phyloP scores from a whole-genome alignment of 345 rosid genomes.

The Psidium guajava region DNA sequence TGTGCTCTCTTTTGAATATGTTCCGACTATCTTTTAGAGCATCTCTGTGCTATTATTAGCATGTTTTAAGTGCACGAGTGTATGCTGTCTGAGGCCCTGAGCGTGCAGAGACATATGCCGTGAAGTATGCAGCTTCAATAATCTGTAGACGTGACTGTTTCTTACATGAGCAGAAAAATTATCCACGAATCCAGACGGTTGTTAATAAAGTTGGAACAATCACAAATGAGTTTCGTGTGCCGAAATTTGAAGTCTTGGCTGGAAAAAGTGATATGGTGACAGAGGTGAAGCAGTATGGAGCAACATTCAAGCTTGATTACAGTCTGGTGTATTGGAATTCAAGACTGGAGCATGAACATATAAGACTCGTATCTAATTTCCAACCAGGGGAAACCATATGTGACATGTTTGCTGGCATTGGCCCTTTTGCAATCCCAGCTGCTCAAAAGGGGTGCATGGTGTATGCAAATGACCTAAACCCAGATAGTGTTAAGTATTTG shows the following conservation, averaged over 20 bases:
- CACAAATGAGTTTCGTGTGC: conserved; percentile 86
- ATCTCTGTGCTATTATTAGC: background rate
- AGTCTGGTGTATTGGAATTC: conserved; percentile 92
- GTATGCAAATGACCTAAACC: conserved; percentile 85
- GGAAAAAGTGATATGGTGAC: conserved; percentile 78
- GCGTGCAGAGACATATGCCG: background rate
- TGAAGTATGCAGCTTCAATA: background rate
- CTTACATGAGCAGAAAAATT: conserved; percentile 55
- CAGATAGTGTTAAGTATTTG: conserved; percentile 67
- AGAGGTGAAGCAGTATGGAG: conserved; percentile 90
- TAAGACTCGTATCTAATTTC: conserved; percentile 63
- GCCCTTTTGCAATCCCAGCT: conserved; percentile 94
- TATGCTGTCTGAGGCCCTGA: background rate
- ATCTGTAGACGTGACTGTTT: background rate
- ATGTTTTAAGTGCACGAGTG: background rate
- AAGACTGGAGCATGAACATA: conserved; percentile 91
- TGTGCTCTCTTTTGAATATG: background rate
- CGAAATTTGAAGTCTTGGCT: conserved; percentile 82
- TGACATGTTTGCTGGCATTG: conserved; percentile 97
- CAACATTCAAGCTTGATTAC: conserved; percentile 83
- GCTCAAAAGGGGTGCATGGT: conserved; percentile 86
- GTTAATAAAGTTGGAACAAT: conserved; percentile 82
- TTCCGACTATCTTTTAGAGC: background rate
- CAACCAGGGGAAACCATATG: conserved; percentile 73
- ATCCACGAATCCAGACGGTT: conserved; percentile 72